Percentiles rank a stretch among this genome's conserved stretches.
These are phyloP conservation scores for Stemphylium vesicarium DNA, from an alignment of 2,329 filamentous ascomycete genomes.

Conservation along the genomic window DNA sequence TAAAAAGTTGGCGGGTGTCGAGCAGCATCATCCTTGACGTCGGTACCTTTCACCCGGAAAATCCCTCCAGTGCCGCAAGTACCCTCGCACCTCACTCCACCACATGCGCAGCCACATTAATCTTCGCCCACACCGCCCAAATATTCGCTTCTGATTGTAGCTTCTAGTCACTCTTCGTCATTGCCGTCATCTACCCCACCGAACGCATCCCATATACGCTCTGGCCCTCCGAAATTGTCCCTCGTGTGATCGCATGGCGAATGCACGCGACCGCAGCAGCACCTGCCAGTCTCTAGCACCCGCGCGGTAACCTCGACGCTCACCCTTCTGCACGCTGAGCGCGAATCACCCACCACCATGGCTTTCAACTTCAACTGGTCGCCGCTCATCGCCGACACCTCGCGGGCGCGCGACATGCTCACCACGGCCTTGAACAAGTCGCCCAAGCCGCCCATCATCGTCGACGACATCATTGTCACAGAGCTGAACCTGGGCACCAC, in stretches of 20 bases:
- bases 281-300: slow-evolving; percentile 22
- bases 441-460: slow-evolving; percentile 96
- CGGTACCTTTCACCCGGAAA: slow-evolving; percentile 32
- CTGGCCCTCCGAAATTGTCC: slow-evolving; percentile 15
- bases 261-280: slow-evolving; percentile 48
- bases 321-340: slow-evolving; percentile 6
- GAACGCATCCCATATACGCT: slow-evolving; percentile 8
- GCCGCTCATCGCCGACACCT: slow-evolving; percentile 93
- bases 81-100: slow-evolving; percentile 28
- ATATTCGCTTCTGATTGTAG: neutral
- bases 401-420: slow-evolving; percentile 89
- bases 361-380: slow-evolving; percentile 99
- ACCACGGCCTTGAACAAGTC: slow-evolving; percentile 97
- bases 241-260: slow-evolving; percentile 43
- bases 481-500: slow-evolving; percentile 96
- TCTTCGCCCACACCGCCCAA: slow-evolving; percentile 1
- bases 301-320: slow-evolving; percentile 27
- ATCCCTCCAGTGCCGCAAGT: slow-evolving; percentile 24
- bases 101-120: slow-evolving; percentile 20
- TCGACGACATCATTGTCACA: slow-evolving; percentile 98
- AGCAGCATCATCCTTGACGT: slow-evolving; percentile 22
- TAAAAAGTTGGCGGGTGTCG: slow-evolving; percentile 30
- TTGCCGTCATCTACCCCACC: slow-evolving; percentile 5
- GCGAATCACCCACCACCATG: slow-evolving; percentile 62
- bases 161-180: neutral